Base-by-base conservation (phyloP, 306 rosid genomes). In the Mucuna pruriens region DNA sequence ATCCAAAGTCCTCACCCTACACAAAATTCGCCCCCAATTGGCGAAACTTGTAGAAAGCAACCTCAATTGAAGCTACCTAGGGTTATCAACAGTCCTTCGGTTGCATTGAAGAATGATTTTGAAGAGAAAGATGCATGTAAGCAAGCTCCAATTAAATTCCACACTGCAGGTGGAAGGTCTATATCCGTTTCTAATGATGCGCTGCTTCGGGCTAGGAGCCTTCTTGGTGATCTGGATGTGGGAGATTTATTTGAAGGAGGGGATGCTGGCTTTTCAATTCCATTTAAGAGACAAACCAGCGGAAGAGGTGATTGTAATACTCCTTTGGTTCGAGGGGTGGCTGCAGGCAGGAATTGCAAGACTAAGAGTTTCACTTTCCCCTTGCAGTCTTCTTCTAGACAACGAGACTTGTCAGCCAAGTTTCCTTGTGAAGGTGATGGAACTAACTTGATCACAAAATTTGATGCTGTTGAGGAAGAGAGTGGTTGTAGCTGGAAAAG, bases 111-210 rank as follows among this genome's bases (percentile, higher is more conserved):
- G 75, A 83, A 82, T 60, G 86, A 33, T 49, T 84, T 79, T 16
- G 71, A 69, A 71, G 82, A 75, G 72, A 70, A 61, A 0, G 78
- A 84, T 77, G 29, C 75, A 58, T 38, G 74, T 57, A 88, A 87
- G 60, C 81, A 86, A 12, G 73, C 90, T 74, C 85, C 95, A 34
- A 69, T 95, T 67, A 93, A 89, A 71, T 93, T 95, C 87, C 86
- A 84, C 39, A 93, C 97, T 38, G 97, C 99, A 0, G 97, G 97
- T 9, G 97, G 97, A 78, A 93, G 92, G 86, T 93, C 97, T 40
- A 58, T 95, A 81, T 95, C 97, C 45, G 82, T 95, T 79, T 92
- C 97, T 6, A 84, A 83, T 64, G 90, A 87, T 68, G 99, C 99
- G 12, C 72, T 95, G 29, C 85, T 87, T 55, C 99, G 94, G 46